phyloP scores from a whole-genome alignment of 192 early-diverging fungal genomes.

The Cetraspora pellucida region DNA sequence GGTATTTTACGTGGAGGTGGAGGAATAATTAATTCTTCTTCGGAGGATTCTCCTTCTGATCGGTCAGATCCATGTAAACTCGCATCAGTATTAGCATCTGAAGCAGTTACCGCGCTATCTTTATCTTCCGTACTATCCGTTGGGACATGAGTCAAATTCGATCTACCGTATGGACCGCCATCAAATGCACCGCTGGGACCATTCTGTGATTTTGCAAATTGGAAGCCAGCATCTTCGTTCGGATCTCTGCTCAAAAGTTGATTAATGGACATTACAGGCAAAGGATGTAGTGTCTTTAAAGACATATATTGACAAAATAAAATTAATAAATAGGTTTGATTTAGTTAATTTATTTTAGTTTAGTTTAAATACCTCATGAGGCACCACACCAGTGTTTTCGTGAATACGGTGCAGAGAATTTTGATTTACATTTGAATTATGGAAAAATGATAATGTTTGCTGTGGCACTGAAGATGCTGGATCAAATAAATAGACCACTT shows the following conservation, averaged over 20 bases:
- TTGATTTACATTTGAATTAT: background rate
- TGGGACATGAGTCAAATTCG: background rate
- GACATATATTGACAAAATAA: background rate
- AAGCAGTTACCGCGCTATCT: constrained; percentile 10
- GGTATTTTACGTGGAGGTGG: background rate
- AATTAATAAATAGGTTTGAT: background rate
- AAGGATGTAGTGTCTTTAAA: constrained; percentile 19
- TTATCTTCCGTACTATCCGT: constrained; percentile 7
- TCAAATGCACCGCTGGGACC: background rate
- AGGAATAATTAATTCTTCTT: background rate
- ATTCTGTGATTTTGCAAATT: constrained; percentile 26
- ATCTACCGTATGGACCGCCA: background rate
- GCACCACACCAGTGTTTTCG: background rate
- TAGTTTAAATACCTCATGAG: constrained; percentile 2
- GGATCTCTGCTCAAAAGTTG: constrained; percentile 33
- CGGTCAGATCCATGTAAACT: background rate
- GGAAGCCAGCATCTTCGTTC: constrained; percentile 14
- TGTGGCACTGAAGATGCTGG: background rate
- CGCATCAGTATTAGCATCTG: background rate
- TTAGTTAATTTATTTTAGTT: no score
- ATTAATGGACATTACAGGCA: constrained; percentile 40
- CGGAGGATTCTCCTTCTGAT: constrained; percentile 4
- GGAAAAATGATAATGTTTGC: no score
- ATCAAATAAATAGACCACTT: background rate
- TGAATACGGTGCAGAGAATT: background rate